Conservation (phyloP, 2,329 filamentous ascomycete species). For the Coniochaeta pulveracea region DNA sequence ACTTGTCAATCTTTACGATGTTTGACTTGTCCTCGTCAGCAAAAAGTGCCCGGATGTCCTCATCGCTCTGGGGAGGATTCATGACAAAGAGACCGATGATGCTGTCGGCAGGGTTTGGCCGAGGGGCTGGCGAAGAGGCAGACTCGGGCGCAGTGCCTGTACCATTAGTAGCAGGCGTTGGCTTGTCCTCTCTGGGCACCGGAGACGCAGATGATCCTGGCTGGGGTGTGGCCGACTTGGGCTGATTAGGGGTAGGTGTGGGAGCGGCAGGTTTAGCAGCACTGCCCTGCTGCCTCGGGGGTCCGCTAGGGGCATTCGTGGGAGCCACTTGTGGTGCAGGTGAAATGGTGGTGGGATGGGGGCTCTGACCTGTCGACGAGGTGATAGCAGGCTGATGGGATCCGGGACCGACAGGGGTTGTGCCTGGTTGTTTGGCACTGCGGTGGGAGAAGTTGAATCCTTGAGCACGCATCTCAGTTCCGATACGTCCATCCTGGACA, state of each 20-base stretch:
- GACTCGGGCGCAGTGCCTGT: constrained; percentile 39
- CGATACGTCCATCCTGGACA: constrained; percentile 89
- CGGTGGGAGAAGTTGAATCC: constrained; percentile 99
- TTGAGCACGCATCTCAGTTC: constrained; percentile 96
- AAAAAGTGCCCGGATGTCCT: constrained; percentile 73
- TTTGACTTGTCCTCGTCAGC: constrained; percentile 72
- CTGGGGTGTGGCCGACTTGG: constrained; percentile 38
- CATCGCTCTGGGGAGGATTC: constrained; percentile 73
- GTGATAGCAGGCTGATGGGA: constrained; percentile 12
- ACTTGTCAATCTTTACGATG: constrained; percentile 69
- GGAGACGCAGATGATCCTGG: constrained; percentile 25
- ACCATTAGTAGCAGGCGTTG: constrained; percentile 36
- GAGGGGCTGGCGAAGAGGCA: constrained; percentile 45
- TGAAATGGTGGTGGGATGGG: constrained; percentile 19
- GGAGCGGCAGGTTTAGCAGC: constrained; percentile 29
- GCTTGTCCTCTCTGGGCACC: constrained; percentile 49
- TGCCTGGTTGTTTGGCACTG: constrained; percentile 62
- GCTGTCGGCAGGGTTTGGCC: constrained; percentile 48
- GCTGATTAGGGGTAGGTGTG: constrained; percentile 20
- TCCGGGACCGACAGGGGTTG: constrained; percentile 19
- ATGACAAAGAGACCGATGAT: constrained; percentile 84
- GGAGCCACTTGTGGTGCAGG: constrained; percentile 22
- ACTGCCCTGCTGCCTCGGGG: constrained; percentile 26
- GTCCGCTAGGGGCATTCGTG: constrained; percentile 11
- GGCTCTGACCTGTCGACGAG: constrained; percentile 22